Conservation (phyloP, 192 early-diverging fungal species). For the Dissophora globulifera region DNA sequence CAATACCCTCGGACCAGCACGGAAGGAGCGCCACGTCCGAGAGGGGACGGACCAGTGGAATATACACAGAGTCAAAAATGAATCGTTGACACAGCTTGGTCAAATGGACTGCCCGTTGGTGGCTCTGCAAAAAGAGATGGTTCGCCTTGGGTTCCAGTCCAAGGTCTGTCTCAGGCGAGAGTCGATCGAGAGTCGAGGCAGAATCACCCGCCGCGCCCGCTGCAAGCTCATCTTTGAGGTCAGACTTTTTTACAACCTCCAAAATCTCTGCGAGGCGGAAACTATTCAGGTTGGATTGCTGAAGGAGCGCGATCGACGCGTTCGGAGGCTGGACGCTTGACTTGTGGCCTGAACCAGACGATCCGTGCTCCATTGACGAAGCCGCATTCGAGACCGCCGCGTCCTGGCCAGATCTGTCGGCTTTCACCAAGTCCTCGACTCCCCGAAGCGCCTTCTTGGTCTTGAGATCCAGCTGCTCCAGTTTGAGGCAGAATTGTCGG, state of each 20-base stretch:
- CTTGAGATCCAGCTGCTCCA: slow-evolving; percentile 58
- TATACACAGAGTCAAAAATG: slow-evolving; percentile 69
- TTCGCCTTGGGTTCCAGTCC: slow-evolving; percentile 36
- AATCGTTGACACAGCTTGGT: slow-evolving; percentile 59
- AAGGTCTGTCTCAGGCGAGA: slow-evolving; percentile 22
- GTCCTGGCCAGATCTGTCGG: slow-evolving; percentile 19
- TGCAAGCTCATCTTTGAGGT: slow-evolving; percentile 2
- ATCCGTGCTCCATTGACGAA: slow-evolving; percentile 9
- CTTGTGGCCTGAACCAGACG: slow-evolving; percentile 5
- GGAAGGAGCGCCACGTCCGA: slow-evolving; percentile 50
- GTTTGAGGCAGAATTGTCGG: slow-evolving; percentile 47
- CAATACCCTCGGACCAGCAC: slow-evolving; percentile 56
- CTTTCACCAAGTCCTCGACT: slow-evolving; percentile 32
- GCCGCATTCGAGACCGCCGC: neutral
- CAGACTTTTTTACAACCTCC: slow-evolving; percentile 41
- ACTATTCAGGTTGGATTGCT: slow-evolving; percentile 67
- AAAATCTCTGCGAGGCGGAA: slow-evolving; percentile 52
- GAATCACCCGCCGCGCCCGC: neutral
- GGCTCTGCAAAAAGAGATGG: slow-evolving; percentile 39
- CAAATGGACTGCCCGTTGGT: slow-evolving; percentile 51
- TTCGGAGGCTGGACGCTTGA: slow-evolving; percentile 21
- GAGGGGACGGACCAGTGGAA: slow-evolving; percentile 60
- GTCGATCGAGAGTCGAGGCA: slow-evolving; percentile 1
- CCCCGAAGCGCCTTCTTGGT: slow-evolving; percentile 30
- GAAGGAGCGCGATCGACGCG: slow-evolving; percentile 55